These are phyloP conservation scores for Lentinula sp. DNA, from an alignment of 768 basidiomycete genomes.

Conservation along the genomic window DNA sequence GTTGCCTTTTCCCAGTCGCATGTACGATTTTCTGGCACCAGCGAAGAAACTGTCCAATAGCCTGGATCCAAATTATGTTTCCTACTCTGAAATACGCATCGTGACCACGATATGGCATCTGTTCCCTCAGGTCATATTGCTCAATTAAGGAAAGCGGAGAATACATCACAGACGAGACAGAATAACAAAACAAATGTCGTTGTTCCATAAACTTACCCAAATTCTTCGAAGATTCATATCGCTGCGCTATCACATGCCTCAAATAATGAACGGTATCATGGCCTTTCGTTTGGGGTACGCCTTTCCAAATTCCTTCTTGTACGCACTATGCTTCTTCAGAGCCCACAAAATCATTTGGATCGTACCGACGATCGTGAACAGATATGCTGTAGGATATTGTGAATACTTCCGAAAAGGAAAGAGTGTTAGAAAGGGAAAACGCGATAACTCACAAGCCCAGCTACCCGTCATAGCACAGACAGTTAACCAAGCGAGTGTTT, in stretches of 20 bases:
- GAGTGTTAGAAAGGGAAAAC: not conserved
- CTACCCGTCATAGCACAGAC: constrained; percentile 76
- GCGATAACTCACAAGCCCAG: constrained; percentile 50
- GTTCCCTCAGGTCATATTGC: no score
- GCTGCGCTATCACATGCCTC: not conserved
- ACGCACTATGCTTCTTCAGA: constrained; percentile 79
- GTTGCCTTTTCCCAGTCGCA: no score
- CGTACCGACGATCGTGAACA: constrained; percentile 59
- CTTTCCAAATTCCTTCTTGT: constrained; percentile 91
- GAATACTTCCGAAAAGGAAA: not conserved
- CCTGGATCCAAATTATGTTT: no score
- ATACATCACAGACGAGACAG: no score
- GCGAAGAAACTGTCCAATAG: no score
- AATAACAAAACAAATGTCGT: no score
- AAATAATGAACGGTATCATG: constrained; percentile 72
- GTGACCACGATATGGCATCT: no score
- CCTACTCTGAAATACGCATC: no score
- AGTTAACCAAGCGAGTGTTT: constrained; percentile 68
- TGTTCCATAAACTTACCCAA: no score
- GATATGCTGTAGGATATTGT: constrained; percentile 32
- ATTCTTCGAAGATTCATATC: no score
- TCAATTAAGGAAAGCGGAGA: no score
- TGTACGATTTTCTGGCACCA: no score
- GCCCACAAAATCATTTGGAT: constrained; percentile 85
- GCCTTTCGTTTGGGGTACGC: constrained; percentile 77